Base-by-base conservation (phyloP, 2,329 filamentous ascomycete genomes). In the Arthrobotrys conoides region DNA sequence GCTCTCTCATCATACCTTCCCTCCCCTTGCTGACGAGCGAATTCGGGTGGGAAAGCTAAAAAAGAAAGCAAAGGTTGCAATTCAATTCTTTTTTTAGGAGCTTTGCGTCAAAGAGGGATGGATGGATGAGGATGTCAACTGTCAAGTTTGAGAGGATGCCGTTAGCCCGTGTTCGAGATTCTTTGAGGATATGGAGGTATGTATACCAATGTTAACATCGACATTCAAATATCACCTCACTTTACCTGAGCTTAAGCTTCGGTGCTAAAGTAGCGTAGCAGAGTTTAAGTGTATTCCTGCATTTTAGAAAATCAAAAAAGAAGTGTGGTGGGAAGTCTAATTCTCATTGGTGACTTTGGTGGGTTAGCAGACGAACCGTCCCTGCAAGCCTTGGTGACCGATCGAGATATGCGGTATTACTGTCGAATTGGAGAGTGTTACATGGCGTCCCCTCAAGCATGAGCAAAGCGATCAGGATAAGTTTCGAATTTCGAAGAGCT, bases 381-480 rank as follows among this genome's bases (percentile, higher is more conserved):
- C 18, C 57, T 41, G 57, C 33, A 61, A 44, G 57, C 57, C 18
- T 33, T 20, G 30, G 30, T 12, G 27, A 59, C 22, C 24, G 27
- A 59, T 12, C 24, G 30, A 30, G 30, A 59, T 59, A 61, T 61
- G 57, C 57, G 36, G 57, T 41, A 61, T 61, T 61, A 27, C 36
- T 24, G 36, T 61, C 57, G 57, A 61, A 61, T 61, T 61, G 27
- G 57, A 61, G 57, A 61, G 57, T 44, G 57, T 61, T 61, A 61
- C 57, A 61, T 61, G 57, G 57, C 44, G 44, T 46, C 36, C 36
- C 9, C 27, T 6, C 27, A 30, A 30, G 27, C 27, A 30, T 6
- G 6, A 30, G 27, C 27, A 30, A 44, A 27, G 18, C 14, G 44
- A 61, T 41, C 30, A 14, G 53, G 30, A 59, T 20, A 38, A n/a